A percentile compares a stretch with the other conserved stretches of the same genome.
Conservation (phyloP, 139 green algal species). For the Tetradesmus lagerheimii region DNA sequence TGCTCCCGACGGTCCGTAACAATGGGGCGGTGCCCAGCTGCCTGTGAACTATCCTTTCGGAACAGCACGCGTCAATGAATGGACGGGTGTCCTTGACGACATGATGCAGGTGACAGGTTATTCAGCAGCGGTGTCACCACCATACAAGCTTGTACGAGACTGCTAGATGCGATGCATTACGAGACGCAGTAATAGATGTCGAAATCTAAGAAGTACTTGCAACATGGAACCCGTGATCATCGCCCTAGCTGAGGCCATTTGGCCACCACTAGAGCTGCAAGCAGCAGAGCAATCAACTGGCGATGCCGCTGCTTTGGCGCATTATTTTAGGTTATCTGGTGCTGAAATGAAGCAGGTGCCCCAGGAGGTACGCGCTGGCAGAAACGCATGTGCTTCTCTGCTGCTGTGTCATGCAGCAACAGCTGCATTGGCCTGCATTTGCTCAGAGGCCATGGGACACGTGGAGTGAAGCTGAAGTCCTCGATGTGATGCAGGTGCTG, state of each 20-base stretch:
- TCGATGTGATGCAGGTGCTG: conserved; percentile 20
- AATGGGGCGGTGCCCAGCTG: neutral
- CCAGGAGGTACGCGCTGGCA: neutral
- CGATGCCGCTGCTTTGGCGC: neutral
- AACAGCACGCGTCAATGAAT: neutral
- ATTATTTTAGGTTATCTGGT: neutral
- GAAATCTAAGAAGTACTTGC: neutral
- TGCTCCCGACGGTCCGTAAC: neutral
- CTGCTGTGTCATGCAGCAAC: neutral
- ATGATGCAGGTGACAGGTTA: neutral
- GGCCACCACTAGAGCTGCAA: neutral
- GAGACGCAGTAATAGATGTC: neutral
- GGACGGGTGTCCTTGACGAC: neutral
- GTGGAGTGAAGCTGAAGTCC: neutral
- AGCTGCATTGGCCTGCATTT: too few species aligned
- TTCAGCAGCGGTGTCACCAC: neutral
- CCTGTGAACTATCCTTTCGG: neutral
- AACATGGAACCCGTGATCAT: neutral
- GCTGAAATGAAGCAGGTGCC: neutral
- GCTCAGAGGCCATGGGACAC: neutral
- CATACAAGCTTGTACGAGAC: neutral
- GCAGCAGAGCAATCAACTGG: neutral
- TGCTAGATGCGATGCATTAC: neutral
- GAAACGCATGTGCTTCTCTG: neutral
- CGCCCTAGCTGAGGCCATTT: conserved; percentile 3